Evolutionary conservation across 1,284 basidiomycete genomes (phyloP).

Genomic region (Heterobasidion occidentale): DNA sequence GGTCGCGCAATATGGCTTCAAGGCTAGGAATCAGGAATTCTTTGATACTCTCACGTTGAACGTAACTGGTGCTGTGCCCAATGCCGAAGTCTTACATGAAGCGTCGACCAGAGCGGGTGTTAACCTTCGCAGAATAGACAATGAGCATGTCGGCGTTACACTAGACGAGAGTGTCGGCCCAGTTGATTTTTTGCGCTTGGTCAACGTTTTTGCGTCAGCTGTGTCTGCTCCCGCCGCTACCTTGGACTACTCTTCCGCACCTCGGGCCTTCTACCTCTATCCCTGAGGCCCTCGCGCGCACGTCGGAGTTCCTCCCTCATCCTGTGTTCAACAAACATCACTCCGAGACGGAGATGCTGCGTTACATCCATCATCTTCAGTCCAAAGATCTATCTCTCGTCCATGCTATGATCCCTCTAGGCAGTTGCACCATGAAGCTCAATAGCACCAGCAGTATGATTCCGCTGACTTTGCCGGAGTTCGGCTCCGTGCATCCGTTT

Average conservation of each 20-base stretch:
- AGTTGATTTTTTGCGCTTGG: conserved; percentile 67
- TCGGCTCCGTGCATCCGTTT: conserved; percentile 87
- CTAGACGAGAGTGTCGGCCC: conserved; percentile 88
- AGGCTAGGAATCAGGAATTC: conserved; percentile 57
- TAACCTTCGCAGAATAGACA: conserved; percentile 83
- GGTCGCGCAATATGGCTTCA: conserved; percentile 72
- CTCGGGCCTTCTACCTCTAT: conserved; percentile 30
- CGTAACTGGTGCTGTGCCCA: conserved; percentile 50
- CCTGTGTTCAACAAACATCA: conserved; percentile 93
- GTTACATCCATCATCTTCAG: conserved; percentile 91
- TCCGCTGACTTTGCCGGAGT: conserved; percentile 92
- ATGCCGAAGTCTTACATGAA: conserved; percentile 64
- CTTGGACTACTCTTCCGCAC: conserved; percentile 34
- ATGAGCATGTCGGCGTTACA: conserved; percentile 77
- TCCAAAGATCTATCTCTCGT: conserved; percentile 93
- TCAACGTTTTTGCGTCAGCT: conserved; percentile 76
- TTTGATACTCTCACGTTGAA: conserved; percentile 96
- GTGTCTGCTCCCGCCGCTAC: conserved; percentile 35
- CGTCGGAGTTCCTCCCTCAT: conserved; percentile 76
- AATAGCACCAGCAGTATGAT: conserved; percentile 98
- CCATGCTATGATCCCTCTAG: conserved; percentile 96
- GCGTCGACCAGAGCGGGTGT: conserved; percentile 63
- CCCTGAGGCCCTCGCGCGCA: conserved; percentile 58
- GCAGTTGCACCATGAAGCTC: conserved; percentile 95
- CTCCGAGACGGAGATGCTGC: conserved; percentile 96